These are phyloP conservation scores for Sarcocystis neurona DNA, from an alignment of 169 alveolate genomes.

Conservation along the genomic window DNA sequence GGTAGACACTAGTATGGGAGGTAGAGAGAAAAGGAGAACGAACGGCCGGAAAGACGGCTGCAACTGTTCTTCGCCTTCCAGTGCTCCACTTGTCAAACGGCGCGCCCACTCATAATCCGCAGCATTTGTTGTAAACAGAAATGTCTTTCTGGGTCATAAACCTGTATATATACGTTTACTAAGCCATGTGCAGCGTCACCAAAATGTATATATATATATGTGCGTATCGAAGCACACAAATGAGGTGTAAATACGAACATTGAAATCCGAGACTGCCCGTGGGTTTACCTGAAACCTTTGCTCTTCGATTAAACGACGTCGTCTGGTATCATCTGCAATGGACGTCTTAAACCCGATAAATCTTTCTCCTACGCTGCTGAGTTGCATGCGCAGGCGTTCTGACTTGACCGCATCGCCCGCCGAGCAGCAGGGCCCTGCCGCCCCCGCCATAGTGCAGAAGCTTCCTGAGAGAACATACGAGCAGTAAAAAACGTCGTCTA, in stretches of 20 bases:
- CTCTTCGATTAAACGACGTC: constrained; percentile 55
- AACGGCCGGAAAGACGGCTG: no score
- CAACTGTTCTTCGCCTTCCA: no score
- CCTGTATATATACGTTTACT: no score
- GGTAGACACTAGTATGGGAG: neutral
- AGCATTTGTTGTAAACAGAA: neutral
- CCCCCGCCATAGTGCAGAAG: constrained; percentile 33
- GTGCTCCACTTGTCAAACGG: neutral
- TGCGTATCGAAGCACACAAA: no score
- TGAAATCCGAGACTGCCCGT: no score
- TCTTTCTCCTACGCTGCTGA: constrained; percentile 63
- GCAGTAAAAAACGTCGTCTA: neutral
- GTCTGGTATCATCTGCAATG: constrained; percentile 63
- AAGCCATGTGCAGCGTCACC: no score
- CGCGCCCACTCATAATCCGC: neutral
- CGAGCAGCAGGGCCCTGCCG: constrained; percentile 29
- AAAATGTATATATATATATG: no score
- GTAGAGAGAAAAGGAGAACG: neutral
- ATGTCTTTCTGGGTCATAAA: no score
- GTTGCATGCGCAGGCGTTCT: constrained; percentile 66
- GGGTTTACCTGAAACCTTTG: constrained; percentile 63
- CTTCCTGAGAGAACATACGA: neutral
- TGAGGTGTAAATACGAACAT: no score
- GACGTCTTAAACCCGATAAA: constrained; percentile 63
- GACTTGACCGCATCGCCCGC: constrained; percentile 42